Evolutionary conservation across 2,329 filamentous ascomycete species (phyloP).

Genomic region (Trichophyton equinum): DNA sequence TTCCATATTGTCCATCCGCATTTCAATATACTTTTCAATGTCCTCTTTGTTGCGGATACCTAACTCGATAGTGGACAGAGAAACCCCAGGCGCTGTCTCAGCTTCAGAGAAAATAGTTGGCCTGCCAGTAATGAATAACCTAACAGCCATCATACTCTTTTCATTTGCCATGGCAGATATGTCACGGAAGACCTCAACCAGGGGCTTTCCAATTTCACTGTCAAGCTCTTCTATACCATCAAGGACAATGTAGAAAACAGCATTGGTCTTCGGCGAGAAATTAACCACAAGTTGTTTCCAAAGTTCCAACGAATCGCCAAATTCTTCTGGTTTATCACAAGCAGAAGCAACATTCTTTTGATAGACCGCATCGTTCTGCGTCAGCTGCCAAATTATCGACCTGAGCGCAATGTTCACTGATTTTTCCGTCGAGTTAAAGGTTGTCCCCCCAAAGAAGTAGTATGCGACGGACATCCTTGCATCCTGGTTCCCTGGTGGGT

Average conservation of each 20-base stretch:
- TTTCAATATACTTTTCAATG: slow-evolving; percentile 16
- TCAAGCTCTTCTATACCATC: slow-evolving; percentile 38
- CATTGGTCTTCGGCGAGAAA: slow-evolving; percentile 15
- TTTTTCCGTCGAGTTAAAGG: slow-evolving; percentile 9
- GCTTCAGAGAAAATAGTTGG: slow-evolving; percentile 14
- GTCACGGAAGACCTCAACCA: slow-evolving; percentile 15
- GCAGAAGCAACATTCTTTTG: slow-evolving; percentile 12
- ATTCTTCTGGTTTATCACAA: slow-evolving; percentile 13
- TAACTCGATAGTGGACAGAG: slow-evolving; percentile 13
- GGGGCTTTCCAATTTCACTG: slow-evolving; percentile 14
- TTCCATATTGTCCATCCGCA: slow-evolving; percentile 19
- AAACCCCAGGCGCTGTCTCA: slow-evolving; percentile 9
- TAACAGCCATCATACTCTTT: slow-evolving; percentile 13
- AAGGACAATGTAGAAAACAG: slow-evolving; percentile 33
- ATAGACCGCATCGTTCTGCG: slow-evolving; percentile 11
- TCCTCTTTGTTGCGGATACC: slow-evolving; percentile 16
- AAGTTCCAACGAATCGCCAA: slow-evolving; percentile 11
- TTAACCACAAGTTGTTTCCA: slow-evolving; percentile 13
- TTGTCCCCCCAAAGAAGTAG: slow-evolving; percentile 13
- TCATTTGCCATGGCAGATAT: slow-evolving; percentile 8
- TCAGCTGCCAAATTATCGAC: slow-evolving; percentile 12
- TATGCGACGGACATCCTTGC: slow-evolving; percentile 11
- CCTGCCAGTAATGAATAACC: slow-evolving; percentile 15
- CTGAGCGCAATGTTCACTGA: slow-evolving; percentile 12
- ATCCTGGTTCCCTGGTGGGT: slow-evolving; percentile 9